Evolutionary conservation across 305 asterid genomes (phyloP).

Genomic region (Fraxinus sp.): DNA sequence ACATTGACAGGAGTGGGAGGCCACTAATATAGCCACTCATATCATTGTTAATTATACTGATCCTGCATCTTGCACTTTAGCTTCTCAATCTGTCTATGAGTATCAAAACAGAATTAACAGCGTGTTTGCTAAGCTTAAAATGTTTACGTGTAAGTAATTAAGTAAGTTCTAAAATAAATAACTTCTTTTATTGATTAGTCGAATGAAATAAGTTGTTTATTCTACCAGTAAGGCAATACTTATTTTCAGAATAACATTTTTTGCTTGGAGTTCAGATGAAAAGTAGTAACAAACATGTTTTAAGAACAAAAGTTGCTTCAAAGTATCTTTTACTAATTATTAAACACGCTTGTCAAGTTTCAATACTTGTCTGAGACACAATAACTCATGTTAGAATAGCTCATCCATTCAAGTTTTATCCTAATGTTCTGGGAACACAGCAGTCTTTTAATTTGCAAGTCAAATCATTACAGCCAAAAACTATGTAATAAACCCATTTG

Average conservation of each 20-base stretch:
- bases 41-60: slow-evolving; percentile 18
- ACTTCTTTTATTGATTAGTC: neutral
- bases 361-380: neutral
- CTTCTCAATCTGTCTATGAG: slow-evolving; percentile 9
- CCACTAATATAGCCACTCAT: slow-evolving; percentile 32
- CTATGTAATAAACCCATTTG: neutral
- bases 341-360: neutral
- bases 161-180: neutral
- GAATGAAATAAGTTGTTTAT: neutral
- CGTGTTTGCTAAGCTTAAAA: neutral
- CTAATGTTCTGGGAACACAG: neutral
- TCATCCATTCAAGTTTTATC: neutral
- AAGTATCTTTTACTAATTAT: neutral
- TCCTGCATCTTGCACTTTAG: slow-evolving; percentile 8
- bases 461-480: slow-evolving; percentile 4
- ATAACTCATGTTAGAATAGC: neutral
- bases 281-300: neutral
- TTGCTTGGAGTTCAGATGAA: neutral
- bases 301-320: neutral
- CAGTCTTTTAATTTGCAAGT: slow-evolving; percentile 7
- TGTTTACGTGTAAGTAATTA: neutral
- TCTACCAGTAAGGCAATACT: neutral
- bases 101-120: neutral
- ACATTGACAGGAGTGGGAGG: slow-evolving; percentile 40
- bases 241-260: neutral